phyloP scores from a whole-genome alignment of 208 protist species.

The Sergeia podlipaevii region DNA sequence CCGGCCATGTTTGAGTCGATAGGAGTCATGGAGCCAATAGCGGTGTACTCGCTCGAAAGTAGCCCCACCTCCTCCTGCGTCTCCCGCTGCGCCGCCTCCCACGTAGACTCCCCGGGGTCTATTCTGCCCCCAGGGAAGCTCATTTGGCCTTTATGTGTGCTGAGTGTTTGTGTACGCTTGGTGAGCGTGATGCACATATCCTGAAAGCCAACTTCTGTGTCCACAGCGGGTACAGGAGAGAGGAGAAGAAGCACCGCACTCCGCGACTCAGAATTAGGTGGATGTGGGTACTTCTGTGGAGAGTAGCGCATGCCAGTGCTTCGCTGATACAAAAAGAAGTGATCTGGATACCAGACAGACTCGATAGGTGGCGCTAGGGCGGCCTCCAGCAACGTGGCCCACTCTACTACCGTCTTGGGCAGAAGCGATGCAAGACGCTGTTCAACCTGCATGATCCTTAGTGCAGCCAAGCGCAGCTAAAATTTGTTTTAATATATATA shows the following conservation, averaged over 20 bases:
- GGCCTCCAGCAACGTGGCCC: conserved; percentile 32
- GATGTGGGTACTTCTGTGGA: conserved; percentile 28
- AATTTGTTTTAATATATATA: too few relatives aligned
- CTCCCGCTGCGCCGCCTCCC: conserved; percentile 67
- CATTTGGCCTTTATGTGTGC: conserved; percentile 70
- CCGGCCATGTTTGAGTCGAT: conserved; percentile 25
- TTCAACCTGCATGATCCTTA: too few relatives aligned
- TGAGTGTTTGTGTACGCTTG: conserved; percentile 52
- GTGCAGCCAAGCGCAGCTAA: too few relatives aligned
- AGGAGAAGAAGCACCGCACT: conserved; percentile 70
- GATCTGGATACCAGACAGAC: conserved; percentile 42
- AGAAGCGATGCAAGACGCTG: conserved; percentile 21
- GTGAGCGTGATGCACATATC: conserved; percentile 88
- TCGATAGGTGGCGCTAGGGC: conserved; percentile 38
- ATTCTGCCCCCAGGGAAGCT: conserved; percentile 77
- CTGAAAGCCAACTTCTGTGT: conserved; percentile 40
- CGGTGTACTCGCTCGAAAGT: conserved; percentile 27
- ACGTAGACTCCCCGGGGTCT: conserved; percentile 44
- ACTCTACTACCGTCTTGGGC: conserved; percentile 48
- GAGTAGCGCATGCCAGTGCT: conserved; percentile 17
- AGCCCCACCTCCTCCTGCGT: conserved; percentile 75
- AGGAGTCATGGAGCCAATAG: conserved; percentile 50
- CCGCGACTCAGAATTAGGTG: not conserved
- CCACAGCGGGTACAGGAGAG: conserved; percentile 30
- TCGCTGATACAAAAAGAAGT: conserved; percentile 55